Evolutionary conservation across 2,329 filamentous ascomycete species (phyloP), one percentile per base, ranked within the genome.

Genomic region (Diaporthe vexans): DNA sequence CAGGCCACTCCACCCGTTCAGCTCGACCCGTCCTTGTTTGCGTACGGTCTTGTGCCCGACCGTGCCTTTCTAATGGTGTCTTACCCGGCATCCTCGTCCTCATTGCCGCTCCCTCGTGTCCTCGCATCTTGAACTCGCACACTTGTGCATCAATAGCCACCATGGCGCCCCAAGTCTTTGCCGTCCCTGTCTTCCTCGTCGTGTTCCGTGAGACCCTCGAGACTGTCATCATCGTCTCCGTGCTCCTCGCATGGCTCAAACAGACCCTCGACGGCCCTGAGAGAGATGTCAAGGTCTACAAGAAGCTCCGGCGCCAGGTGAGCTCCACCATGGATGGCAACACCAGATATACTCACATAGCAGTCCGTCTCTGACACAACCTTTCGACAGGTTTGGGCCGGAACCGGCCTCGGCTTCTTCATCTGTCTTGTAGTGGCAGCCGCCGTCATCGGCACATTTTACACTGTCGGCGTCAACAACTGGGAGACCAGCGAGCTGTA

Each of bases 181-280:
- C 74, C 33, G 74, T 76, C 24, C 61, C 74, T 43, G 75, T 97
- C 70, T 97, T 97, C 85, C 94, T 97, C 85, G 93, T 97, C 81
- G 91, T 93, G 84, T 95, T 97, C 81, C 91, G 94, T 80, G 94
- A 97, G 85, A 91, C 91, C 59, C 85, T 97, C 61, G 94, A 97
- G 85, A 93, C 92, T 0, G 92, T 89, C 79, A 94, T 97, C 80
- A 94, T 97, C 77, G 92, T 96, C 76, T 95, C 94, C 0, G 92
- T 97, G 21, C 86, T 97, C 46, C 88, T 97, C 52, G 91, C 94
- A 24, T 96, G 95, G 81, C 85, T 96, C 71, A 95, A 95, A 82
- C 93, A 95, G 82, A 94, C 92, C 4, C 88, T 97, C 35, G 86
- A 85, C 74, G 91, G 90, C 1, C 89, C 91, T n/a, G 87, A 91